Base-by-base conservation (phyloP, 2,329 filamentous ascomycete genomes). In the Monilinia fructigena region DNA sequence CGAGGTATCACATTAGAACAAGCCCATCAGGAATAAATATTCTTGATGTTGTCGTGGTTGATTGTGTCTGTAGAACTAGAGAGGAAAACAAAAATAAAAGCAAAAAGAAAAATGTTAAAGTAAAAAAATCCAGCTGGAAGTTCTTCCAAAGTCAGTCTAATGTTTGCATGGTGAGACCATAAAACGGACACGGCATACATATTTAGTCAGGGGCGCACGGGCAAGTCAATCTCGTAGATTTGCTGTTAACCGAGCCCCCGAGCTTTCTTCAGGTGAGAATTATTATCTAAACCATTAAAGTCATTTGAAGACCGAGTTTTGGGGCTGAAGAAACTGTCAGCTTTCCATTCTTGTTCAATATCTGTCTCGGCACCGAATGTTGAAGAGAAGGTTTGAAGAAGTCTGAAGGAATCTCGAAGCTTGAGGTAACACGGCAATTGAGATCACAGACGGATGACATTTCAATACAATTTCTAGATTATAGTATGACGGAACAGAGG, bases 201-300 rank as follows among this genome's bases (percentile, higher is more conserved):
- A 26, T 48, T 47, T 45, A 59, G 38, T 58, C 55, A 31, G 31
- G 40, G 40, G 23, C 45, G 55, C 55, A 58, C 45, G 40, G 55
- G 20, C 56, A 35, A 48, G n/a, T 23, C n/a, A 60, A 60, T 60
- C 45, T 60, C 56, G 28, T 47, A 26, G 20, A 26, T 38, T 60
- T 60, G 20, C 20, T 23, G 56, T 26, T 60, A 35, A 20, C n/a
- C 14, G 12, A 12, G 28, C 12, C 20, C 42, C 42, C 42, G 28
- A 60, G 56, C 42, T 60, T 28, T 38, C 35, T 60, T 60, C 42
- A 12, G 26, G 56, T 60, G 42, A 42, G 20, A 28, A 23, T 16
- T 35, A 35, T 60, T 18, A 16, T n/a, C 3, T 7, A 23, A 35
- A 3, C 20, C 26, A 6, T 14, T 23, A 8, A 52, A 26, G 23